Conservation (phyloP, 2,329 filamentous ascomycete genomes). For the Pseudocercospora vitis region DNA sequence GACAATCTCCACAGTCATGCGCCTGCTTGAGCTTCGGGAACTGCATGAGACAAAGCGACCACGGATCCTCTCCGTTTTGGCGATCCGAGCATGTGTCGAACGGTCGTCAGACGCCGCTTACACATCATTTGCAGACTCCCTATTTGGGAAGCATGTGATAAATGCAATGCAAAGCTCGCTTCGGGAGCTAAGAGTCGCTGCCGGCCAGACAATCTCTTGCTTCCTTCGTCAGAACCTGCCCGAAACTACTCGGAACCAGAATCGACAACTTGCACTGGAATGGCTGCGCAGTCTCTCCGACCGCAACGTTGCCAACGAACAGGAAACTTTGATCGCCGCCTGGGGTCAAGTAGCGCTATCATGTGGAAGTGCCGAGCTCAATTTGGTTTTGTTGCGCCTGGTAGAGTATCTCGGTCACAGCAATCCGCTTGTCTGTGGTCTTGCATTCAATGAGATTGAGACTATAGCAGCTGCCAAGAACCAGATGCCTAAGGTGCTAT, state of each 20-base stretch:
- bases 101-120: conserved; percentile 53
- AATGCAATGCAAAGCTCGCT: conserved; percentile 79
- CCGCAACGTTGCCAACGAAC: conserved; percentile 63
- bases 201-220: conserved; percentile 58
- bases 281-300: conserved; percentile 72
- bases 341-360: conserved; percentile 80
- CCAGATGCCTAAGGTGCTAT: conserved; percentile 56
- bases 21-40: conserved; percentile 42
- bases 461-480: conserved; percentile 69
- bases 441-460: conserved; percentile 79
- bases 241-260: conserved; percentile 55
- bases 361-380: conserved; percentile 78
- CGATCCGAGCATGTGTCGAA: conserved; percentile 66
- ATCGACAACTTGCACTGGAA: conserved; percentile 69
- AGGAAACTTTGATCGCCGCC: conserved; percentile 81
- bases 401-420: conserved; percentile 83
- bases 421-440: conserved; percentile 74
- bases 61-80: conserved; percentile 69
- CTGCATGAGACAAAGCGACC: conserved; percentile 56
- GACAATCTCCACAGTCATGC: conserved; percentile 16
- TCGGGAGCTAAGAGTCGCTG: conserved; percentile 79
- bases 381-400: conserved; percentile 78
- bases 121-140: conserved; percentile 45
- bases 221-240: conserved; percentile 60
- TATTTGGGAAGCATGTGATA: conserved; percentile 76